Evolutionary conservation across 192 early-diverging fungal species (phyloP), one percentile per base, ranked within the genome.

Genomic region (Umbelopsis sp.): DNA sequence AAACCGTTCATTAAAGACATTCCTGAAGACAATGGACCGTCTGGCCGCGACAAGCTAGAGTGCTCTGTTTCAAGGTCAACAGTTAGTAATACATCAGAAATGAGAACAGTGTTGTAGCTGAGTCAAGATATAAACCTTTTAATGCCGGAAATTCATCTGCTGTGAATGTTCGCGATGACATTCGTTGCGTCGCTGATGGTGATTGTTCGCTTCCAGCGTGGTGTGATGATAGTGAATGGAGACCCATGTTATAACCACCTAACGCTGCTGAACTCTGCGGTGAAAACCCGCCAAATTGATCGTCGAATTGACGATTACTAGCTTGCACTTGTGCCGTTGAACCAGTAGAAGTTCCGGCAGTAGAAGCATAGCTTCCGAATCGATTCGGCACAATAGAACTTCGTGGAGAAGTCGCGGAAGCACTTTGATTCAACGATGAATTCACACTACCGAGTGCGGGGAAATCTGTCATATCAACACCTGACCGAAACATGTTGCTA

Each of bases 91-190:
- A 68, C 50, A 33, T n/a, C 27, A 47, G 15, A 41, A 45, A 64
- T 44, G 6, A 66, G 47, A 16, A 35, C 66, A 41, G 21, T 49
- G 22, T 70, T 47, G 35, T 37, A 49, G 50, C 66, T 53, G 52
- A 47, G 48, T 50, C 66, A 70, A 20, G 67, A 22, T 7, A 61
- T 73, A 51, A 66, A 66, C 71, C 73, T 69, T 64, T 68, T 18
- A 78, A 41, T 33, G 76, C 76, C 58, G 76, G 76, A 58, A 78
- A 78, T 35, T 78, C 76, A 50, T 78, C 76, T 45, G 73, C 68
- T 20, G 76, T 69, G 51, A 78, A 78, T 22, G 76, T 55, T 66
- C 76, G 67, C 71, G 67, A 72, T 61, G 47, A 68, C 30, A 67
- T 20, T 41, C 44, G 52, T 48, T 66, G 45, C 49, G 48, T 21